Evolutionary conservation across 208 protist species (phyloP).

Genomic region (Trypanosoma scelopori): DNA sequence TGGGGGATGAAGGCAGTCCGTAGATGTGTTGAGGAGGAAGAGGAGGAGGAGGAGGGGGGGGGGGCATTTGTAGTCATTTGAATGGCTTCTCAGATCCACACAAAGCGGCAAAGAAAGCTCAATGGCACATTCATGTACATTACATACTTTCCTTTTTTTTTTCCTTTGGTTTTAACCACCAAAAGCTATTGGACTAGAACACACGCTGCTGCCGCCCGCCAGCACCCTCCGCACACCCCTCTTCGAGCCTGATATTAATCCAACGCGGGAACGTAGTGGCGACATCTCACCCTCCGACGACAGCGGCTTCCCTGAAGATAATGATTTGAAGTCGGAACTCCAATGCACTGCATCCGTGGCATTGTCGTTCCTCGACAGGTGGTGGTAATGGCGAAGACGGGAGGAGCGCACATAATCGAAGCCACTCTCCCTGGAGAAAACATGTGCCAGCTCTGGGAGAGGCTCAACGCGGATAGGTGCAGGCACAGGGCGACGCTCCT

Average conservation of each 20-base stretch:
- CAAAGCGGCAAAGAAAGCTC: too few relatives aligned
- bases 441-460: neutral
- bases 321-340: too few relatives aligned
- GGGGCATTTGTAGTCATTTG: too few relatives aligned
- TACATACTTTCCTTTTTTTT: neutral
- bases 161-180: neutral
- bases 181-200: too few relatives aligned
- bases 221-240: neutral
- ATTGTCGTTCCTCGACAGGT: neutral
- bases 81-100: too few relatives aligned
- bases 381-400: neutral
- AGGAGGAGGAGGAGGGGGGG: too few relatives aligned
- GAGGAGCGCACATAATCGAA: conserved; percentile 15
- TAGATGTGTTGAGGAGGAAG: too few relatives aligned
- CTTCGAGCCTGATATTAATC: neutral
- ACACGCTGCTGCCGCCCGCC: neutral
- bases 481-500: neutral
- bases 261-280: neutral
- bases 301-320: too few relatives aligned
- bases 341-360: neutral
- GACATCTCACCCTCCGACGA: too few relatives aligned
- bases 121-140: too few relatives aligned
- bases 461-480: neutral
- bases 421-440: conserved; percentile 13
- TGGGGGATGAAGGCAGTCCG: neutral